Base-by-base conservation (phyloP, 225 moss, liverwort and hornwort genomes). In the Sphagnum tenellum region DNA sequence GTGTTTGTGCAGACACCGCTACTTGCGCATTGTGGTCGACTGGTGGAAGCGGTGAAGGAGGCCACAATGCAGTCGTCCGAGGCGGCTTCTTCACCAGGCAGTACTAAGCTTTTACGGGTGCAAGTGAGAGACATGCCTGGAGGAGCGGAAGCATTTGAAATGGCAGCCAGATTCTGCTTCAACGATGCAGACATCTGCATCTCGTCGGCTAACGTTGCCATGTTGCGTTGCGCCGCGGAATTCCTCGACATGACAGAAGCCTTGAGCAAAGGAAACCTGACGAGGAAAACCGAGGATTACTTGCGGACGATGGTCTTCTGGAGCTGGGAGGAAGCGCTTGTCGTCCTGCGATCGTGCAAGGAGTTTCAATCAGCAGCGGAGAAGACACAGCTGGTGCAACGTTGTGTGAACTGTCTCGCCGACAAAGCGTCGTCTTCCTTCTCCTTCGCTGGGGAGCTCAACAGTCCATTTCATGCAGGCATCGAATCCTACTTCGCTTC, bases 321-420 rank as follows among this genome's bases (percentile, higher is more conserved):
- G 94, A 94, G 88, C 66, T 94, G 90, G 94, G 82, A 87, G 69
- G 94, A 90, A 56, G 84, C 90, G 11, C 75, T 94, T 5, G 45
- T 68, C 55, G 94, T 90, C 62, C 73, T 89, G 29, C 77, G 86
- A 51, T 79, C 88, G 12, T 94, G 90, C 60, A 87, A 90, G 48
- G 74, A 86, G 2, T 88, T 94, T 47, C 74, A 75, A 3, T 78
- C 75, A 69, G 70, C 73, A 9, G 90, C 94, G 10, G 94, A 94
- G 62, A 87, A 83, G 71, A 71, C 79, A 7, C 79, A 79, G 44
- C 79, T 90, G 45, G 77, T 88, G 46, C 85, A 83, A 71, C 82
- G 94, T 68, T 94, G 94, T 52, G 82, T 82, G 46, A 84, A 80
- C 74, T 80, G 84, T 12, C 77, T 90, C 10, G 80, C 84, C 62